Evolutionary conservation across 495 filamentous ascomycete species (phyloP).

Genomic region (Lentithecium fluviatile): DNA sequence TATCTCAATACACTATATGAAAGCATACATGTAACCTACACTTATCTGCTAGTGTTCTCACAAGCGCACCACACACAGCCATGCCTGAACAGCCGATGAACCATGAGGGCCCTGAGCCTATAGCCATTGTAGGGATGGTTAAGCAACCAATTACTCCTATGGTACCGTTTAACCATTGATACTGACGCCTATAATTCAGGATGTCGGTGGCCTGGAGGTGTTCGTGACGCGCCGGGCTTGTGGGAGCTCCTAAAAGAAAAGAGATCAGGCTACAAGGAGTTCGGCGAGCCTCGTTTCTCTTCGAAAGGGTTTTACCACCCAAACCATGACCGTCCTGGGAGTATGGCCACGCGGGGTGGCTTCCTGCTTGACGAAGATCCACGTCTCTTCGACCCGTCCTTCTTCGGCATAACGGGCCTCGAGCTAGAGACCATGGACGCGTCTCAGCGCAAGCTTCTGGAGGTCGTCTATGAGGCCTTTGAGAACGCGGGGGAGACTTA

Average conservation of each 20-base stretch:
- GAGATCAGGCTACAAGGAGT: slow-evolving; percentile 6
- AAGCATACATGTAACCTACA: too few relatives aligned
- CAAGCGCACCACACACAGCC: too few relatives aligned
- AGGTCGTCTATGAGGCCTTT: slow-evolving; percentile 39
- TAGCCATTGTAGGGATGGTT: too few relatives aligned
- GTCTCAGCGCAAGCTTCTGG: slow-evolving; percentile 23
- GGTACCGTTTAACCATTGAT: too few relatives aligned
- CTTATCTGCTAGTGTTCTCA: too few relatives aligned
- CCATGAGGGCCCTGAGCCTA: too few relatives aligned
- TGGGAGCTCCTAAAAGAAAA: slow-evolving; percentile 22
- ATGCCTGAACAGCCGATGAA: too few relatives aligned
- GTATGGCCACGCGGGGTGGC: not conserved
- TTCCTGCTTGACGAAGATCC: slow-evolving; percentile 24
- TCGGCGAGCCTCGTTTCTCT: not conserved
- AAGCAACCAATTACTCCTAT: too few relatives aligned
- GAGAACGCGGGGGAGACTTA: slow-evolving; percentile 36
- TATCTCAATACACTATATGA: too few relatives aligned
- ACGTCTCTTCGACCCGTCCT: slow-evolving; percentile 16
- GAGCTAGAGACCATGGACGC: slow-evolving; percentile 24
- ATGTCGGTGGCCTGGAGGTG: slow-evolving; percentile 20
- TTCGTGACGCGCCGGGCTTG: not conserved
- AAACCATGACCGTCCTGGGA: slow-evolving; percentile 10
- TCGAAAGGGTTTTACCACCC: slow-evolving; percentile 29
- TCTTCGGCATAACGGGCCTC: slow-evolving; percentile 18
- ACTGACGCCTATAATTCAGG: too few relatives aligned